Conservation (phyloP, 495 filamentous ascomycete species). For the Aspergillus hancockii region DNA sequence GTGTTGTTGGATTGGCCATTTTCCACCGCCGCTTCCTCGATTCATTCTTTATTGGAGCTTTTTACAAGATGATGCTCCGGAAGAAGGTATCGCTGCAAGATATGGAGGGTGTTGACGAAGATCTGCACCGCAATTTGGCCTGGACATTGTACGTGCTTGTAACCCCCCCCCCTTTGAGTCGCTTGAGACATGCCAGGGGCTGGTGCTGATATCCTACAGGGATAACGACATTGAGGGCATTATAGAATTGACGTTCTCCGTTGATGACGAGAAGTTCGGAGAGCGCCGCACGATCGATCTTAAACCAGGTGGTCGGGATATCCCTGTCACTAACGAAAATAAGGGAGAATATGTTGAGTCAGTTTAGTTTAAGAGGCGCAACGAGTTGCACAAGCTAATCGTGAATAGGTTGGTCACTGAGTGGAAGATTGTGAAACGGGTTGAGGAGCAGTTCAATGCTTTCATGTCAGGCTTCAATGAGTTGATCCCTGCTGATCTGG, state of each 20-base stretch:
- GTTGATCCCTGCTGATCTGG: conserved; percentile 91
- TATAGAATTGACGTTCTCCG: conserved; percentile 90
- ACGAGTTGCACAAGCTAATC: not conserved
- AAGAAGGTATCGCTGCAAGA: conserved; percentile 90
- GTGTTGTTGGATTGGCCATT: conserved; percentile 95
- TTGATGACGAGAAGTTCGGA: conserved; percentile 96
- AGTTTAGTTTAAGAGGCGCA: conserved; percentile 27
- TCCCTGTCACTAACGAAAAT: conserved; percentile 95
- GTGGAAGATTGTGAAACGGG: conserved; percentile 98
- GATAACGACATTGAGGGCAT: conserved; percentile 95
- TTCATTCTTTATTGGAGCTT: conserved; percentile 98
- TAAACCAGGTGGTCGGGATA: conserved; percentile 85
- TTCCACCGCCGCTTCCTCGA: conserved; percentile 98
- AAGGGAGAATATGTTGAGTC: conserved; percentile 94
- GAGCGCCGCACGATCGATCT: conserved; percentile 90
- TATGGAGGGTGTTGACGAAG: conserved; percentile 99
- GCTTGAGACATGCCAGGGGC: not conserved
- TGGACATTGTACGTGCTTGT: conserved; percentile 74
- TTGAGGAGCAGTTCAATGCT: conserved; percentile 96
- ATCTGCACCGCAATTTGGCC: conserved; percentile 90
- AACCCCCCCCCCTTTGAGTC: conserved; percentile 27
- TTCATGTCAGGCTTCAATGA: conserved; percentile 98
- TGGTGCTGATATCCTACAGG: conserved; percentile 33
- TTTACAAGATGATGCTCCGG: conserved; percentile 99
- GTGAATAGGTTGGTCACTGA: conserved; percentile 80